phyloP scores from a whole-genome alignment of 768 basidiomycete species.

The Candolleomyces aberdarensis region DNA sequence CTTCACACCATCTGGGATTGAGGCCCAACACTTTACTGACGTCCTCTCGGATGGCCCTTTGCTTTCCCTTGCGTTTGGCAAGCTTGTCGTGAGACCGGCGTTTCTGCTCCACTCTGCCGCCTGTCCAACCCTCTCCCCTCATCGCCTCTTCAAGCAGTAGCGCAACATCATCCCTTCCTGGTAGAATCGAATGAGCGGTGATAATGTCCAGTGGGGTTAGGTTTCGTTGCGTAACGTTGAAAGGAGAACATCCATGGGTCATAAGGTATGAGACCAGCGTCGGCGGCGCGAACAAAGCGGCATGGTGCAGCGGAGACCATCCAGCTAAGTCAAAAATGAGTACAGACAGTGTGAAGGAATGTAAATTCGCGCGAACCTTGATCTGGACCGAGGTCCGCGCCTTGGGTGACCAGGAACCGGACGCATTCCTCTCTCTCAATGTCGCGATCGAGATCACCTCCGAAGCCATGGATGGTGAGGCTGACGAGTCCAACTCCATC shows the following conservation, averaged over 20 bases:
- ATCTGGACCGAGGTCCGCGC: conserved; percentile 67
- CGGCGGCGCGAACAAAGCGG: conserved; percentile 83
- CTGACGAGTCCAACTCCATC: conserved; percentile 83
- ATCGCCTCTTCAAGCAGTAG: conserved; percentile 87
- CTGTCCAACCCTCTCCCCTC: conserved; percentile 81
- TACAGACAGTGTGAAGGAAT: too few relatives aligned
- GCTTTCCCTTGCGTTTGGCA: conserved; percentile 49
- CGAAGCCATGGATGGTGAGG: conserved; percentile 76
- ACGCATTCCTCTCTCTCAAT: conserved; percentile 92
- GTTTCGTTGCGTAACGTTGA: conserved; percentile 71
- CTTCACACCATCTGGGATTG: conserved; percentile 63
- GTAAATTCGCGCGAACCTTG: conserved; percentile 47
- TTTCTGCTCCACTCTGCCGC: conserved; percentile 69
- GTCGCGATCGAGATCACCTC: conserved; percentile 76
- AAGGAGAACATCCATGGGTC: conserved; percentile 87
- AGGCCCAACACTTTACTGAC: conserved; percentile 58
- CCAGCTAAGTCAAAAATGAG: conserved; percentile 54
- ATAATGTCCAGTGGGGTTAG: conserved; percentile 89
- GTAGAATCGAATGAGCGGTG: conserved; percentile 75
- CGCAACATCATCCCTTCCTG: conserved; percentile 82
- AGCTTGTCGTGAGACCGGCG: conserved; percentile 59
- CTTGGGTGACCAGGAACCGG: conserved; percentile 72
- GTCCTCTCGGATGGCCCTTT: conserved; percentile 53
- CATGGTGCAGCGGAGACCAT: conserved; percentile 94
- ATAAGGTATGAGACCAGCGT: conserved; percentile 90